Evolutionary conservation across 2,329 filamentous ascomycete species (phyloP).

Genomic region (Sporothrix phasma): DNA sequence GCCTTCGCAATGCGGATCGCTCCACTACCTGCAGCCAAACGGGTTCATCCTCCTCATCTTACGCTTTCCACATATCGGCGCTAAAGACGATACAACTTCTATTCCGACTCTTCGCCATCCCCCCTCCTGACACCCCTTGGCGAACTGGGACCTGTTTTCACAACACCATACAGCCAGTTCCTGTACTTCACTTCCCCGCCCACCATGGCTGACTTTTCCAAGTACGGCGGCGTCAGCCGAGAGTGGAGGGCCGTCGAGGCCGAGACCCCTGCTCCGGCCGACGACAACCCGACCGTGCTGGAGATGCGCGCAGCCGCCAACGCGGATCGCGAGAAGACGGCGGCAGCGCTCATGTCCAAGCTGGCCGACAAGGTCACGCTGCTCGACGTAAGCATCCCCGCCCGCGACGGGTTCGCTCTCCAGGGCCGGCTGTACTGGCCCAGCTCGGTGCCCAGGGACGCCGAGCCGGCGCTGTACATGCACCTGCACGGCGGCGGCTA

Average conservation of each 20-base stretch:
- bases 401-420: slow-evolving; percentile 18
- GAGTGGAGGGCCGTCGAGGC: slow-evolving; percentile 36
- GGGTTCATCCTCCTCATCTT: background rate
- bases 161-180: background rate
- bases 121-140: background rate
- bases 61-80: background rate
- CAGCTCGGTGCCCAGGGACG: slow-evolving; percentile 40
- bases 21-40: background rate
- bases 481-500: slow-evolving; percentile 28
- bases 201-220: slow-evolving; percentile 24
- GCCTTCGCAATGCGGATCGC: background rate
- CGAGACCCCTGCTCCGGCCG: slow-evolving; percentile 23
- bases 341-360: slow-evolving; percentile 25
- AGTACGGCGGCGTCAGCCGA: slow-evolving; percentile 31
- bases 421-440: slow-evolving; percentile 24
- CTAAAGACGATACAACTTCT: background rate
- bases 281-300: slow-evolving; percentile 17
- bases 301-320: slow-evolving; percentile 25
- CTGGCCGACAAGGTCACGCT: slow-evolving; percentile 25
- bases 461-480: slow-evolving; percentile 25
- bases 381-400: slow-evolving; percentile 25
- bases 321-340: slow-evolving; percentile 25
- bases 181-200: background rate
- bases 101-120: background rate
- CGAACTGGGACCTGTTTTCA: background rate